phyloP scores from a whole-genome alignment of 352 stramenopile species.

The Nothophytophthora sp. region DNA sequence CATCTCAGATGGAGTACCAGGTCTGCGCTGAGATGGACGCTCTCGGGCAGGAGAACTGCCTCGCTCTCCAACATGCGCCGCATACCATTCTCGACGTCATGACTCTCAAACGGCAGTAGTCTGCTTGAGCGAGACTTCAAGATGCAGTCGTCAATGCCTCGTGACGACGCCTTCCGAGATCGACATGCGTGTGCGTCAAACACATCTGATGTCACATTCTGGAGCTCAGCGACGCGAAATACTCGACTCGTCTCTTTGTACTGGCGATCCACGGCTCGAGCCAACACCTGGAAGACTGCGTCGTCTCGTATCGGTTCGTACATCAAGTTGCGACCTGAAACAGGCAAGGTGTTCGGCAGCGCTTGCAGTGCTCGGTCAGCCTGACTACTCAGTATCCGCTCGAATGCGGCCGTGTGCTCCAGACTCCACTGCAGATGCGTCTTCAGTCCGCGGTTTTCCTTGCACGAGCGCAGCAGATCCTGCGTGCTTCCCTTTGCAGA shows the following conservation, averaged over 20 bases:
- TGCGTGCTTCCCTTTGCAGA: background rate
- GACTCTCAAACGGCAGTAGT: background rate
- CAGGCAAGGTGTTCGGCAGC: conserved; percentile 14
- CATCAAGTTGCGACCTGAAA: conserved; percentile 14
- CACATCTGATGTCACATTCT: background rate
- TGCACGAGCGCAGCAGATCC: conserved; percentile 3
- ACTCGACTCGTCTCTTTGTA: background rate
- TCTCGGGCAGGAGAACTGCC: conserved; percentile 8
- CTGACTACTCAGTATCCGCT: conserved; percentile 14
- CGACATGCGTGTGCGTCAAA: background rate
- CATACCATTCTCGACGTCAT: background rate
- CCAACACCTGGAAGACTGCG: conserved; percentile 5
- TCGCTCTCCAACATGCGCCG: background rate
- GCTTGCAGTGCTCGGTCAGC: conserved; percentile 14
- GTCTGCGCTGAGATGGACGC: background rate
- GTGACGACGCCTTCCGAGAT: background rate
- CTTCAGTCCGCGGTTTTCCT: conserved; percentile 10
- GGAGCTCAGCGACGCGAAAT: background rate
- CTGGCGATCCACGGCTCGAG: background rate
- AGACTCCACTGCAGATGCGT: conserved; percentile 6
- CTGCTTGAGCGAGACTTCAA: conserved; percentile 2
- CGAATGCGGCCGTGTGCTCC: conserved; percentile 2
- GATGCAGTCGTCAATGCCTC: background rate
- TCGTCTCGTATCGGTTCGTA: conserved; percentile 17
- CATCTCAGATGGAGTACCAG: background rate